phyloP scores from a whole-genome alignment of 768 basidiomycete species.

The Hydnum rufescens region DNA sequence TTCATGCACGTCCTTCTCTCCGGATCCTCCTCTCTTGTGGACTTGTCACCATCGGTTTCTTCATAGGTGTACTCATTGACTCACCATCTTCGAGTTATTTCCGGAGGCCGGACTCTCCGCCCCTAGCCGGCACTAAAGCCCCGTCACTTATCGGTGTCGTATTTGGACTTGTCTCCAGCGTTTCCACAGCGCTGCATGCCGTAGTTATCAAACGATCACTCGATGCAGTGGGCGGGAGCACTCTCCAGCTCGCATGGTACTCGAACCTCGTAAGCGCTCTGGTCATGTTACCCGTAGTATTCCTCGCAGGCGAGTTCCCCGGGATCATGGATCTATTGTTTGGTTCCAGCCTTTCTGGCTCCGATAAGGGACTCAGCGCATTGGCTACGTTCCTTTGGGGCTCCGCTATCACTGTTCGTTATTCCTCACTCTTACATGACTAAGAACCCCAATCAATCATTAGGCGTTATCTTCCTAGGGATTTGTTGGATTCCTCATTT shows the following conservation, averaged over 20 bases:
- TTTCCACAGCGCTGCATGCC: slow-evolving; percentile 78
- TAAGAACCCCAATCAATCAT: not conserved
- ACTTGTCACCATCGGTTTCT: slow-evolving; percentile 81
- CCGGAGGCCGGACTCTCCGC: too few relatives aligned
- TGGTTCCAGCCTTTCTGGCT: slow-evolving; percentile 17
- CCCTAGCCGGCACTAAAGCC: not conserved
- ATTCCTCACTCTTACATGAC: not conserved
- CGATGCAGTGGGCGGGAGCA: slow-evolving; percentile 59
- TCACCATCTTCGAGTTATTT: slow-evolving; percentile 9
- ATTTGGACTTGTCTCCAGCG: slow-evolving; percentile 69
- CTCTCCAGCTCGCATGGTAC: slow-evolving; percentile 79
- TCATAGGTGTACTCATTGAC: slow-evolving; percentile 72
- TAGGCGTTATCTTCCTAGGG: slow-evolving; percentile 30
- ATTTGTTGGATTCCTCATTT: slow-evolving; percentile 80
- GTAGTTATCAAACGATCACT: slow-evolving; percentile 86
- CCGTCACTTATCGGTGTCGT: slow-evolving; percentile 32
- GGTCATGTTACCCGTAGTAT: slow-evolving; percentile 48
- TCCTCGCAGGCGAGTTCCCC: slow-evolving; percentile 57
- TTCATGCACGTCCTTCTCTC: slow-evolving; percentile 55
- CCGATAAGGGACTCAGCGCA: not conserved
- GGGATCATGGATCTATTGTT: slow-evolving; percentile 42
- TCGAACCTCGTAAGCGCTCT: slow-evolving; percentile 66
- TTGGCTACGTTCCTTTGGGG: slow-evolving; percentile 50
- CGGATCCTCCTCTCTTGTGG: slow-evolving; percentile 55
- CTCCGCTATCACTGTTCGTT: slow-evolving; percentile 52